A percentile compares a stretch with the other conserved stretches of the same genome.
Conservation (phyloP, 495 filamentous ascomycete genomes). For the Aspergillus kassunensis region DNA sequence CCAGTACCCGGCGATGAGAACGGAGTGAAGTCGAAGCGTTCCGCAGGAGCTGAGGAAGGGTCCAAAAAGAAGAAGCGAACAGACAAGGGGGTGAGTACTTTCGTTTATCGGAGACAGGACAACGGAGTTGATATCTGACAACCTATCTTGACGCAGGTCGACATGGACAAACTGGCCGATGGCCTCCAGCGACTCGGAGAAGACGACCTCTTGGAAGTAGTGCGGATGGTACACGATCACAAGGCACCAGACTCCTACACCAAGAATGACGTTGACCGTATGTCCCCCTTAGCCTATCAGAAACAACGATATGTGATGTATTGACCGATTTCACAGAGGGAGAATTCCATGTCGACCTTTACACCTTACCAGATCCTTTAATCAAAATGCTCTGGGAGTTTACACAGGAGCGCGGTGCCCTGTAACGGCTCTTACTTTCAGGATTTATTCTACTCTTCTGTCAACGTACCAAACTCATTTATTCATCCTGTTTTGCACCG, state of each 20-base stretch:
- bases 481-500: neutral
- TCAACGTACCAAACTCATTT: neutral
- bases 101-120: neutral
- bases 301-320: neutral
- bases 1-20: conserved; percentile 74
- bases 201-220: conserved; percentile 88
- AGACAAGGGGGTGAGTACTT: conserved; percentile 57
- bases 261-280: conserved; percentile 94
- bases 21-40: conserved; percentile 50
- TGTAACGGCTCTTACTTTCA: conserved; percentile 20
- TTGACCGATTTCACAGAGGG: conserved; percentile 58
- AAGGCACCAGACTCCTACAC: conserved; percentile 89
- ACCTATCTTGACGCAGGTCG: conserved; percentile 41
- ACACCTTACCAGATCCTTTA: conserved; percentile 77
- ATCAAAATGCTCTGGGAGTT: conserved; percentile 94
- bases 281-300: conserved; percentile 28
- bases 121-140: neutral
- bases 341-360: conserved; percentile 98
- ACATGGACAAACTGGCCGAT: conserved; percentile 98
- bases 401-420: conserved; percentile 45
- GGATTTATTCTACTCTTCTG: neutral
- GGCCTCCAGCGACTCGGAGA: conserved; percentile 76
- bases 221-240: conserved; percentile 97
- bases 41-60: conserved; percentile 50
- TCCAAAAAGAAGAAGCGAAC: conserved; percentile 72